Evolutionary conservation across 1,284 basidiomycete genomes (phyloP).

Genomic region (Rhodotorula sp.): DNA sequence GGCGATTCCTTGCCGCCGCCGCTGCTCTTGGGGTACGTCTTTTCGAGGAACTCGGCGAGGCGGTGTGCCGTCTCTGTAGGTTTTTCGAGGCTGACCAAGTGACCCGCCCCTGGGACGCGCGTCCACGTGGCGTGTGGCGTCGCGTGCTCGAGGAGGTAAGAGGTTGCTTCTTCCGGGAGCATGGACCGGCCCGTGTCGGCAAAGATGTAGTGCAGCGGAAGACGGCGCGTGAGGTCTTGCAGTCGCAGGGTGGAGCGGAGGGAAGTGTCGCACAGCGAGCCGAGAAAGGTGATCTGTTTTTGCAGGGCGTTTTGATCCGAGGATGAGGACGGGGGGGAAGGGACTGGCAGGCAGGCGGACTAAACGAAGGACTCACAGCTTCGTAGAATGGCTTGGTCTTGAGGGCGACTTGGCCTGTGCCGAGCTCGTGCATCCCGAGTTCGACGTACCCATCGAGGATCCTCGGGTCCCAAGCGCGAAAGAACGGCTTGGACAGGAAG

Average conservation of each 20-base stretch:
- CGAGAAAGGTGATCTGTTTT: constrained; percentile 40
- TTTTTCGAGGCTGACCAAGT: no score
- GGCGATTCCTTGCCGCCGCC: no score
- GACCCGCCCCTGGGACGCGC: no score
- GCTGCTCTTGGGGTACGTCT: no score
- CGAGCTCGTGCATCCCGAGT: constrained; percentile 19
- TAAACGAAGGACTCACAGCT: constrained; percentile 28
- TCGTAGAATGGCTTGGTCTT: constrained; percentile 31
- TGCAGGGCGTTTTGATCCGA: neutral
- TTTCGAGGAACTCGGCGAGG: no score
- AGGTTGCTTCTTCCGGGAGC: constrained; percentile 28
- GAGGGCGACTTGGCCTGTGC: constrained; percentile 13
- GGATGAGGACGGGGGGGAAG: no score
- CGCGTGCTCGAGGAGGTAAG: constrained; percentile 6
- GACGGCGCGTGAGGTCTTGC: constrained; percentile 17
- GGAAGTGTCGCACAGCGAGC: constrained; percentile 31
- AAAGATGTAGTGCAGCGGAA: constrained; percentile 39
- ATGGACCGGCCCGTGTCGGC: constrained; percentile 39
- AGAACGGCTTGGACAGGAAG: constrained; percentile 64
- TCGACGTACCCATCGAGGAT: constrained; percentile 65
- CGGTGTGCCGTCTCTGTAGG: no score
- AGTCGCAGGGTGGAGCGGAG: constrained; percentile 35
- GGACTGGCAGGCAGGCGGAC: no score
- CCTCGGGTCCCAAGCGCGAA: constrained; percentile 66
- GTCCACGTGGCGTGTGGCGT: constrained; percentile 35